phyloP scores from a whole-genome alignment of 148 eudicot species.

The Fagopyrum homotropicum region DNA sequence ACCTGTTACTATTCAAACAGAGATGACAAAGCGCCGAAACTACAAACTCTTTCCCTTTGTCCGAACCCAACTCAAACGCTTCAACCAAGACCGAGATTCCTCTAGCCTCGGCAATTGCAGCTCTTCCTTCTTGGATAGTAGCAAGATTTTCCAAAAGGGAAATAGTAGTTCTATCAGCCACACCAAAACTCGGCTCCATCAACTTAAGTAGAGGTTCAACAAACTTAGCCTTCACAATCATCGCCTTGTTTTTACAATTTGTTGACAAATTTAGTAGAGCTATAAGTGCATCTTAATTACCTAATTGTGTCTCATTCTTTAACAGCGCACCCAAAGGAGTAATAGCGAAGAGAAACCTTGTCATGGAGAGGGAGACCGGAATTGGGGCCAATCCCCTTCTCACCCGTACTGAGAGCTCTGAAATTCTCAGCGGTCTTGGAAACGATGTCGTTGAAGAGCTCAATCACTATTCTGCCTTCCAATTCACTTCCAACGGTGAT shows the following conservation, averaged over 20 bases:
- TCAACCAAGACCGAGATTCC: slow-evolving; percentile 59
- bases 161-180: slow-evolving; percentile 61
- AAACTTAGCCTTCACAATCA: slow-evolving; percentile 55
- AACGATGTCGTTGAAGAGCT: too few species aligned
- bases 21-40: slow-evolving; percentile 60
- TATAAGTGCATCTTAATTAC: slow-evolving; percentile 18
- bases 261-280: slow-evolving; percentile 9
- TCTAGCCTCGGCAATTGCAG: slow-evolving; percentile 44
- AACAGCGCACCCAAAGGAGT: slow-evolving; percentile 14
- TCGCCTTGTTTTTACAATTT: slow-evolving; percentile 16
- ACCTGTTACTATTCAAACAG: slow-evolving; percentile 40
- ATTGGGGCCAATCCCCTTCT: too few species aligned
- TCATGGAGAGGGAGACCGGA: too few species aligned
- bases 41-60: slow-evolving; percentile 67
- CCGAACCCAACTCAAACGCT: slow-evolving; percentile 60
- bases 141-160: slow-evolving; percentile 53
- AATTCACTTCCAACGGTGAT: too few species aligned
- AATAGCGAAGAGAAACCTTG: not conserved
- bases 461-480: too few species aligned
- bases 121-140: slow-evolving; percentile 49
- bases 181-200: slow-evolving; percentile 60
- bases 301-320: slow-evolving; percentile 16
- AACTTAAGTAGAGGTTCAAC: slow-evolving; percentile 47
- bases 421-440: too few species aligned
- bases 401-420: too few species aligned